Conservation (phyloP, 2,329 filamentous ascomycete species). For the Stylonectria norvegica region DNA sequence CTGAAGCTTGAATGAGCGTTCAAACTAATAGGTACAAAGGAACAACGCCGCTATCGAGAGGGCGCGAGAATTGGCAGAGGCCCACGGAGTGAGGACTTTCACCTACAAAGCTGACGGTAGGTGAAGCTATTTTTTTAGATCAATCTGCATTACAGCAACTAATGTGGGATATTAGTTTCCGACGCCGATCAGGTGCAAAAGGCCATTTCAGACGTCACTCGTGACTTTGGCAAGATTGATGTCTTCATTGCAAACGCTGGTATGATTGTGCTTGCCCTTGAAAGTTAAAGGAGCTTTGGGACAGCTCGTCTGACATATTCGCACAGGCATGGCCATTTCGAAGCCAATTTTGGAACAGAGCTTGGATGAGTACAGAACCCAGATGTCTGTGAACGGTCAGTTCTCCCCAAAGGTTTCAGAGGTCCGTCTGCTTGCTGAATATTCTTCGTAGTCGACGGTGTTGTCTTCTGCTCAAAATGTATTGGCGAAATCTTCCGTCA, state of each 20-base stretch:
- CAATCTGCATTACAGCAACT: too few species aligned
- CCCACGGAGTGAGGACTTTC: slow-evolving; percentile 34
- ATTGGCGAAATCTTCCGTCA: slow-evolving; percentile 41
- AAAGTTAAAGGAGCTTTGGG: too few species aligned
- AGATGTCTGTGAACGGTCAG: not conserved
- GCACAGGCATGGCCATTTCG: not conserved
- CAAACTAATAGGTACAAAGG: slow-evolving; percentile 4
- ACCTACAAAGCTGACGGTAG: slow-evolving; percentile 44
- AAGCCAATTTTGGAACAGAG: not conserved
- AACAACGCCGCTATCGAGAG: slow-evolving; percentile 36
- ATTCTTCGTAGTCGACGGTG: slow-evolving; percentile 50
- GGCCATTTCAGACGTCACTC: slow-evolving; percentile 14
- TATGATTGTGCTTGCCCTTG: too few species aligned
- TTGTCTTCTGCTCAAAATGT: slow-evolving; percentile 43
- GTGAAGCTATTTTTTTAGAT: too few species aligned
- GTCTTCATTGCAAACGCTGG: slow-evolving; percentile 26
- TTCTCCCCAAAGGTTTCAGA: too few species aligned
- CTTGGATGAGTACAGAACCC: not conserved
- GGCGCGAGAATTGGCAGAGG: slow-evolving; percentile 30
- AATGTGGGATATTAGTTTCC: slow-evolving; percentile 37
- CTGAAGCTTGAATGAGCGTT: too few species aligned
- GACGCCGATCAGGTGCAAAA: slow-evolving; percentile 29
- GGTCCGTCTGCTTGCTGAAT: too few species aligned
- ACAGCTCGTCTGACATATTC: too few species aligned
- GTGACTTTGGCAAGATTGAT: slow-evolving; percentile 25